These are phyloP conservation scores for Sordaria brevicollis DNA, from an alignment of 495 filamentous ascomycete genomes.

Conservation along the genomic window DNA sequence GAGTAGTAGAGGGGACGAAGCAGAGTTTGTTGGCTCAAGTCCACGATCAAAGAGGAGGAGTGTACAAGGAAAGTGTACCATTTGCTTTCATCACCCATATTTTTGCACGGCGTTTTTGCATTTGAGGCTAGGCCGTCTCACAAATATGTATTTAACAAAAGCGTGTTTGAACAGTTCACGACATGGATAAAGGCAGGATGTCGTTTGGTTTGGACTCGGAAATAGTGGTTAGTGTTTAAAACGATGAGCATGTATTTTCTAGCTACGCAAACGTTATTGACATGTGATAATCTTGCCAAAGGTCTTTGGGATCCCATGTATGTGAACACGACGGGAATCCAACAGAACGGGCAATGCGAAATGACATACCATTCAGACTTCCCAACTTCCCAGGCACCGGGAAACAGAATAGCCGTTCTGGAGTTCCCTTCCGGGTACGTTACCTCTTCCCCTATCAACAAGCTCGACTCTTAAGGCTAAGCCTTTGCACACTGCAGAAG, in stretches of 20 bases:
- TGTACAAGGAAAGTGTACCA: not conserved
- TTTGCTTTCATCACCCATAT: not conserved
- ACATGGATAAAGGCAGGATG: not conserved
- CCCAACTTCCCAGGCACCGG: not conserved
- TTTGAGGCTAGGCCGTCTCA: constrained; percentile 7
- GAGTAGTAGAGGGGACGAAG: not conserved
- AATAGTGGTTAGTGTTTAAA: not conserved
- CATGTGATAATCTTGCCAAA: not conserved
- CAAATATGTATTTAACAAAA: constrained; percentile 8
- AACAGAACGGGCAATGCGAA: not conserved
- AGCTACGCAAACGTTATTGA: not conserved
- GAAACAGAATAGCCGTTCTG: not conserved
- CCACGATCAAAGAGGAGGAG: not conserved
- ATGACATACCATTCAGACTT: not conserved
- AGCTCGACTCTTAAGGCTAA: not conserved
- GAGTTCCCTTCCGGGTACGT: not conserved
- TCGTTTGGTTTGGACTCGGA: not conserved
- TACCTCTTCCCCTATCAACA: not conserved
- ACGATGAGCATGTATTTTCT: not conserved
- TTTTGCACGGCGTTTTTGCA: constrained; percentile 6
- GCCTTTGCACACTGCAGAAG: not conserved
- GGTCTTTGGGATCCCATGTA: not conserved
- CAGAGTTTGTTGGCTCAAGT: not conserved
- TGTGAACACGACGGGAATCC: not conserved
- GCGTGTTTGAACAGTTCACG: not conserved